Base-by-base conservation (phyloP, 2,329 filamentous ascomycete genomes). In the Ophiostoma himal-ulmi region DNA sequence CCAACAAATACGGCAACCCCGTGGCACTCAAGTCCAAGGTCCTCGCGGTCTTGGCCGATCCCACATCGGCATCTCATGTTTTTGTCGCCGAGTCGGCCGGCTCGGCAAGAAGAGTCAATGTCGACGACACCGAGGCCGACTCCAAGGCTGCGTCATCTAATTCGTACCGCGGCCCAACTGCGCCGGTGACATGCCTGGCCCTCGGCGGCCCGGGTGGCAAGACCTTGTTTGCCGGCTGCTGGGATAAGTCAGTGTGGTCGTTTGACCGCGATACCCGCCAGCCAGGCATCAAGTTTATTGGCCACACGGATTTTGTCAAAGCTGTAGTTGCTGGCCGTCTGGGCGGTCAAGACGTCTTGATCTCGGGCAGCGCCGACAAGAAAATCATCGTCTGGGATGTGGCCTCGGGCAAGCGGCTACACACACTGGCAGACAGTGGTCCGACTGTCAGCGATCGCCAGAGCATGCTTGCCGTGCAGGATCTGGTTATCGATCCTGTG, bases 301-400 rank as follows among this genome's bases (percentile, higher is more conserved):
- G 93, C 5, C 94, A 98, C 79, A 83, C 86, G 1, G 95, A 99
- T 80, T 99, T 99, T 77, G 91, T 99, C 75, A 97, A 97, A 80
- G 84, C 91, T 4, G 81, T 98, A 3, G 80, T 91, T 17, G 88
- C 85, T 74, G 83, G 86, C 14, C 85, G 81, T 34, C 76, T 96
- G 5, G 81, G 83, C 20, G 88, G 85, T 37, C 87, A 85, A 72
- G 83, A 91, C 71, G 77, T 85, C 57, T 83, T 95, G 52, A 84
- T 94, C 75, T 92, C 90, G 72, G 91, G 91, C 66, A 89, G 91
- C 54, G 89, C 91, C 8, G 92, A 94, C 79, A 89, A 89, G 76
- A 90, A 91, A 78, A 90, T 94, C 67, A 84, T 97, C 20, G 88
- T 97, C 26, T 98, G 94, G 92, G 89, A 96, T 75, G 82, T 89